Conservation (phyloP, 257 asterid species). For the Solanum piurae region DNA sequence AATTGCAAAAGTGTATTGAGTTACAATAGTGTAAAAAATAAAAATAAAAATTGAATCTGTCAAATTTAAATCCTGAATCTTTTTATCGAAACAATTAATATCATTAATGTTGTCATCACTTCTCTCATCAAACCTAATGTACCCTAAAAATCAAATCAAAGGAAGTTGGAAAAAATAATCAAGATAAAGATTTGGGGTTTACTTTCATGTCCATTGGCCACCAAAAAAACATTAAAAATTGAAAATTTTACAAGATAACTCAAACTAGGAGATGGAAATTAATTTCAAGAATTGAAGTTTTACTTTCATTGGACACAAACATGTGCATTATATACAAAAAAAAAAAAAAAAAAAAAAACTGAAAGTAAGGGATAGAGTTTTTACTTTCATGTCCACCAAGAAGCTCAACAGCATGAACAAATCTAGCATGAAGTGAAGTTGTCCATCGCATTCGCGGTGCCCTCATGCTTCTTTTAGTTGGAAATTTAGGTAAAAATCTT, state of each 20-base stretch:
- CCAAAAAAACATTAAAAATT: background rate
- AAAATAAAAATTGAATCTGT: background rate
- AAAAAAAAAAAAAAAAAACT: background rate
- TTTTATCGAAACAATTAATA: background rate
- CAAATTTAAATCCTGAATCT: background rate
- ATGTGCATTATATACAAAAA: conserved; percentile 9
- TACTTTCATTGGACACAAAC: conserved; percentile 92
- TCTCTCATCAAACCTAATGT: background rate
- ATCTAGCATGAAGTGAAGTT: conserved; percentile 76
- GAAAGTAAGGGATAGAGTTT: background rate
- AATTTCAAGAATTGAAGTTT: background rate
- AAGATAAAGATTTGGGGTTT: background rate
- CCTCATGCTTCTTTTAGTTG: conserved; percentile 67
- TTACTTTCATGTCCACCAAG: conserved; percentile 98
- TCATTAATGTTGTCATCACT: background rate
- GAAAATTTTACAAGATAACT: background rate
- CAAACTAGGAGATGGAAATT: background rate
- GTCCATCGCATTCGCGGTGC: conserved; percentile 98
- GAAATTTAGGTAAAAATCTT: conserved; percentile 52
- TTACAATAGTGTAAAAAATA: background rate
- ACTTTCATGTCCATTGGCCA: background rate
- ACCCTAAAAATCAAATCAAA: background rate
- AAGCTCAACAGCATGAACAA: conserved; percentile 95
- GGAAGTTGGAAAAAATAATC: background rate
- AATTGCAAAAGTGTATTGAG: background rate